phyloP scores from a whole-genome alignment of 2,329 filamentous ascomycete genomes.

The Penicillium sp. region DNA sequence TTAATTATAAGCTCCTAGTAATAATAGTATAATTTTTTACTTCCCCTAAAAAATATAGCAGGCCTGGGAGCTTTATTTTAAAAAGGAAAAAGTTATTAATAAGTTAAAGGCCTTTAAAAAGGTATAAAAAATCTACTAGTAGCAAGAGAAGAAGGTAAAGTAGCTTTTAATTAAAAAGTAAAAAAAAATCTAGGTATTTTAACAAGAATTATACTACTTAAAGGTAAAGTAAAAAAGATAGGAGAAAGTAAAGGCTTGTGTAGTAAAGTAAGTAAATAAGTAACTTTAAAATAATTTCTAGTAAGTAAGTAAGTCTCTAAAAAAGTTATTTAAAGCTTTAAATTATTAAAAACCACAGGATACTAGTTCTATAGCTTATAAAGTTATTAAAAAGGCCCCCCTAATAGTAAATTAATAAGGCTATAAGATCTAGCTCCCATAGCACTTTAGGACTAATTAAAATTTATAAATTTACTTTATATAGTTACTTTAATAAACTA shows the following conservation, averaged over 20 bases:
- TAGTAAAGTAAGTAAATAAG: conserved; percentile 1
- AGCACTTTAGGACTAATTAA: background rate
- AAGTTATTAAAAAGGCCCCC: background rate
- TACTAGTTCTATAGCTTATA: too few relatives aligned
- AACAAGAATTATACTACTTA: background rate
- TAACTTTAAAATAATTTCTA: conserved; percentile 2
- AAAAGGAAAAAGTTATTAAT: background rate
- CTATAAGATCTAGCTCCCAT: background rate
- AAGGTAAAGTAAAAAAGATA: background rate
- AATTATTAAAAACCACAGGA: background rate
- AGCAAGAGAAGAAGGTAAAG: background rate
- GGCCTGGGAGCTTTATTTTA: background rate
- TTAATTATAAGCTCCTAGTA: background rate
- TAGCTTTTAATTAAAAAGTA: background rate
- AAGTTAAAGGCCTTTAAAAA: conserved; percentile 8
- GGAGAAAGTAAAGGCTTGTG: background rate
- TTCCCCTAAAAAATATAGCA: conserved; percentile 9
- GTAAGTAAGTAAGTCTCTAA: background rate
- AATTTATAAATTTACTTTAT: background rate
- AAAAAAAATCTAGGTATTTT: background rate
- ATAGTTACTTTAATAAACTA: background rate
- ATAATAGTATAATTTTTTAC: conserved; percentile 9
- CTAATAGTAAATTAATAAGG: background rate
- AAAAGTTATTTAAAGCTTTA: conserved; percentile 1
- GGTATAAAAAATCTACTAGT: background rate